Evolutionary conservation across 192 early-diverging fungal genomes (phyloP).

Genomic region (Coemansia sp.): DNA sequence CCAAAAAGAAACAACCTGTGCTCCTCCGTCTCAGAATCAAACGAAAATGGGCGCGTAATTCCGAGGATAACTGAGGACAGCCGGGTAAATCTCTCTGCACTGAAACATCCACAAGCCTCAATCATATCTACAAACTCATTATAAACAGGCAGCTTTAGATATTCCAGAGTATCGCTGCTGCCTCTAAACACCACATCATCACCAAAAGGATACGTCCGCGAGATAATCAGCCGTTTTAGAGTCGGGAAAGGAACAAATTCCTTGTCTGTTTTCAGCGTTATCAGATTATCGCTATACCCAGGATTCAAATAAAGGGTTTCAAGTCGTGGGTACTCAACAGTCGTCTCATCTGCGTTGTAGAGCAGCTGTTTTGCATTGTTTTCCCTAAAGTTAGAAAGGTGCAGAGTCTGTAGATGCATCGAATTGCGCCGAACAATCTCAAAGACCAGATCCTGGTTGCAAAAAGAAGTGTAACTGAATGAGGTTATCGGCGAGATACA

Average conservation of each 20-base stretch:
- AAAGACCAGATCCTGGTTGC: background rate
- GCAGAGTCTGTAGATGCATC: background rate
- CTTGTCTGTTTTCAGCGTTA: background rate
- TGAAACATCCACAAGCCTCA: background rate
- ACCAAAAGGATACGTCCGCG: background rate
- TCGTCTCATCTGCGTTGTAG: background rate
- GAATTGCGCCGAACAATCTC: background rate
- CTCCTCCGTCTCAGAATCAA: background rate
- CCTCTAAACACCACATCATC: conserved; percentile 1
- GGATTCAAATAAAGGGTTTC: background rate
- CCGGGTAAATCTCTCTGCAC: background rate
- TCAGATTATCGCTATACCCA: background rate
- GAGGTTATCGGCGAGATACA: background rate
- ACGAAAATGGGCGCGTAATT: background rate
- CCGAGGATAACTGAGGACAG: background rate
- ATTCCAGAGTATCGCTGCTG: background rate
- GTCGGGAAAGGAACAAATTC: background rate
- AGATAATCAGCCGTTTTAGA: background rate
- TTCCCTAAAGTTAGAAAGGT: background rate
- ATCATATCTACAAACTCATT: background rate
- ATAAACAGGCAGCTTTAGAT: background rate
- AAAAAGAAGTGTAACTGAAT: background rate
- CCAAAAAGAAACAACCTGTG: background rate
- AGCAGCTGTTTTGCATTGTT: background rate
- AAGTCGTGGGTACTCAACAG: background rate